Base-by-base conservation (phyloP, 805 yeast species). In the Candida golubevii region DNA sequence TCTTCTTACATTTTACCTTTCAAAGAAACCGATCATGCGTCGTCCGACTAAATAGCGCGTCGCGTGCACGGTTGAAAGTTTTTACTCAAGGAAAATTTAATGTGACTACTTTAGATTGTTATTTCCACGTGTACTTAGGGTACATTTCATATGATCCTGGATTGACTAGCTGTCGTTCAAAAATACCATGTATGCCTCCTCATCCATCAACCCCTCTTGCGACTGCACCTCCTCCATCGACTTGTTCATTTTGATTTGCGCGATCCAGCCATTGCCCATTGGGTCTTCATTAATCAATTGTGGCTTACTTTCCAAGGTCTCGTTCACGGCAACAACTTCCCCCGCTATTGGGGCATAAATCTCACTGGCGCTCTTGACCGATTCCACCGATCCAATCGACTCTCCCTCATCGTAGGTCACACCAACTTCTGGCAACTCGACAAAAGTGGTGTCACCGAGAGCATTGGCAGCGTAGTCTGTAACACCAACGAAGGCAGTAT, bases 401-500 rank as follows among this genome's bases (percentile, higher is more conserved):
- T 88, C 97, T 40, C 95, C 95, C 39, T 75, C 74, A 45, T 72
- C 81, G 45, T 83, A 73, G 28, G 60, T 70, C 34, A 74, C 77
- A 34, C 83, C 86, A 33, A 77, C 78, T 54, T 83, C 90, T 38
- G 96, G 95, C 55, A 91, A 75, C 68, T 93, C 99, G 47, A 90
- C 84, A 63, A 76, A 93, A 4, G 98, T 95, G 45, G 95, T 95
- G 67, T 93, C 99, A 36, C 99, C 99, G 49, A 93, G 78, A 7
- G 98, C 95, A 59, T 89, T 96, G 18, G 97, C 84, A 14, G 99
- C 99, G 62, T 93, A 90, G 58, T 79, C 80, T 46, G 99, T 89
- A 66, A 93, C 88, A 28, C 99, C 99, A 18, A 91, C 74, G 57
- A 83, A 89, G 1, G 91, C 85, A 35, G 82, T 74, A 48, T 87